Conservation (phyloP, 352 stramenopile species). For the Elongisporangium prolatum region DNA sequence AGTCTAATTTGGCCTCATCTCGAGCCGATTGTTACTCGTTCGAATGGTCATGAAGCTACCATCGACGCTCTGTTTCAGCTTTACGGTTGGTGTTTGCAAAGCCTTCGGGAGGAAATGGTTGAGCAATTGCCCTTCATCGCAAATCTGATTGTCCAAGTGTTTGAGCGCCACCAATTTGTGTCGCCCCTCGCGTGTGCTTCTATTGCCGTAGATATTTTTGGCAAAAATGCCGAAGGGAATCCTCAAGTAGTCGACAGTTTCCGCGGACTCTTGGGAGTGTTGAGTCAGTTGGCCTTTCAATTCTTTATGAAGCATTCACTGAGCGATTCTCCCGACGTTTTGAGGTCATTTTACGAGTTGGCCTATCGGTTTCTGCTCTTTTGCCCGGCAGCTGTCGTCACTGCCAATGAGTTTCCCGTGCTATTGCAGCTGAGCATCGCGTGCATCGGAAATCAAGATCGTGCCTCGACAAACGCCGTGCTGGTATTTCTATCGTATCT, state of each 20-base stretch:
- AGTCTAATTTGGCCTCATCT: constrained; percentile 58
- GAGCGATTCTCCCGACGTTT: constrained; percentile 50
- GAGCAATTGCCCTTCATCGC: constrained; percentile 42
- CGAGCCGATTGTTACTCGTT: constrained; percentile 28
- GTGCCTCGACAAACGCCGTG: constrained; percentile 58
- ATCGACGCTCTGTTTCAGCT: constrained; percentile 65
- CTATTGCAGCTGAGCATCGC: constrained; percentile 55
- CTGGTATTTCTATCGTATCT: constrained; percentile 63
- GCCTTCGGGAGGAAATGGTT: constrained; percentile 49
- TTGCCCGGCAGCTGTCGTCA: constrained; percentile 57
- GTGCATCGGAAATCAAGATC: constrained; percentile 63
- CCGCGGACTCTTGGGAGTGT: constrained; percentile 41
- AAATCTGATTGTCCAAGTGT: constrained; percentile 54
- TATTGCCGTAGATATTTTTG: constrained; percentile 67
- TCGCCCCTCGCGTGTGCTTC: constrained; percentile 62
- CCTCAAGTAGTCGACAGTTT: constrained; percentile 46
- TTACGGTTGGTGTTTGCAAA: constrained; percentile 71
- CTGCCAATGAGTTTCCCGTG: constrained; percentile 45
- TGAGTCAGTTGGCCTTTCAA: constrained; percentile 60
- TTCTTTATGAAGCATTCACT: constrained; percentile 59
- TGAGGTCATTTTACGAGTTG: constrained; percentile 65
- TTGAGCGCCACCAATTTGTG: constrained; percentile 45
- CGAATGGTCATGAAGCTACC: constrained; percentile 33
- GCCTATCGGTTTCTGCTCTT: constrained; percentile 68
- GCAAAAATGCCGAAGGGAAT: constrained; percentile 27